These are phyloP conservation scores for Carex pumila DNA, from an alignment of 176 grass and related monocot species.

Conservation along the genomic window DNA sequence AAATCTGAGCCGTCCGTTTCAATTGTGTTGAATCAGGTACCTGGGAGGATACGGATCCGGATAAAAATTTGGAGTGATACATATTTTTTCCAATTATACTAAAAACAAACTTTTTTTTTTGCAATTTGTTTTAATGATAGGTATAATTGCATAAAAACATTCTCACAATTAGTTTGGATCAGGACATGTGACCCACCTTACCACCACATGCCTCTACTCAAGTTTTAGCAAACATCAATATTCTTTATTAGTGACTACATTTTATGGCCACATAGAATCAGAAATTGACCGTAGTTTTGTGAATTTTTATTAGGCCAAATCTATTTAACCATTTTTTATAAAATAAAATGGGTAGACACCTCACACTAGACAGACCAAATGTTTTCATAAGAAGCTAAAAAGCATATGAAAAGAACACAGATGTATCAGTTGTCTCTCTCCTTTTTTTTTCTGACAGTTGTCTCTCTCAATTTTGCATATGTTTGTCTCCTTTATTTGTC, in stretches of 20 bases:
- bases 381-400: neutral
- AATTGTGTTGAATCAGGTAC: too few species aligned
- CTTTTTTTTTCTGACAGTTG: neutral
- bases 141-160: too few species aligned
- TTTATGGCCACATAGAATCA: neutral
- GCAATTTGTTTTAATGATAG: too few species aligned
- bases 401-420: neutral
- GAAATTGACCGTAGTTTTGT: neutral
- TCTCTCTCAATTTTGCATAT: constrained; percentile 1
- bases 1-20: too few species aligned
- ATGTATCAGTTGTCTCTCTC: neutral
- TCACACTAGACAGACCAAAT: neutral
- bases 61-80: too few species aligned
- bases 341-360: neutral
- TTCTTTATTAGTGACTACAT: neutral
- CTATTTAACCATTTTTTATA: neutral
- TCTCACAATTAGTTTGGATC: too few species aligned
- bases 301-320: neutral
- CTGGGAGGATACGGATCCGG: too few species aligned
- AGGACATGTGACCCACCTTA: too few species aligned
- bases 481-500: neutral
- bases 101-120: too few species aligned
- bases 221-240: neutral
- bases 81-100: too few species aligned
- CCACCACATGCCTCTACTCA: too few species aligned